Evolutionary conservation across 1,284 basidiomycete genomes (phyloP), one percentile per base, ranked within the genome.

Genomic region (Trichosporon sp.): DNA sequence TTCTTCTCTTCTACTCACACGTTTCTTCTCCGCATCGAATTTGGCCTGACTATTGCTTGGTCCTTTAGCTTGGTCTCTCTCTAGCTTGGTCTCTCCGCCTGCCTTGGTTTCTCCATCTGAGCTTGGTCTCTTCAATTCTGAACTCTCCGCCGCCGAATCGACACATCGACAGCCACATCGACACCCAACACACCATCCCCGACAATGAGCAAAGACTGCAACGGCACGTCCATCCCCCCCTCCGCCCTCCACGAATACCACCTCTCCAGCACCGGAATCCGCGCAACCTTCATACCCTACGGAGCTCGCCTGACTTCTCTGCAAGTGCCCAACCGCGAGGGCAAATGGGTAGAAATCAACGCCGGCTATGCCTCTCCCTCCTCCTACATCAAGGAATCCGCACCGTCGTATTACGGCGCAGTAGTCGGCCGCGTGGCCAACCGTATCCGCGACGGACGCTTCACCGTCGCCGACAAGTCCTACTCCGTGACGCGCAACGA

Each of bases 391-490:
- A 56, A 56, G 16, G 71, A 74, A 54, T 66, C 65, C 19, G 64
- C 56, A 31, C 66, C 65, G 23, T 64, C 65, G 29, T 76, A 68
- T 63, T 74, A 70, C 46, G 74, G 74, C 4, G 62, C 70, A 7
- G 70, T 74, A 2, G 72, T 75, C 11, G 74, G 74, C 70, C 74
- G 64, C 63, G 71, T 68, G 63, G 74, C 73, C 46, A 76, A 76
- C 65, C 71, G 74, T 16, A 74, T 76, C 66, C 68, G 65, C 58
- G 67, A 69, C 33, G 73, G 72, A n/a, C 68, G 62, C 6, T 74
- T 76, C 62, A 56, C 56, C 4, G 59, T 76, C 31, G 69, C 66
- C 34, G 71, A 67, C 14, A 58, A 60, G n/a, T 56, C 58, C 9
- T 72, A 68, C 49, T 54, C 67, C 6, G 65, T 74, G 1, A 63